Conservation (phyloP, 805 yeast species). For the Candida succiphila region DNA sequence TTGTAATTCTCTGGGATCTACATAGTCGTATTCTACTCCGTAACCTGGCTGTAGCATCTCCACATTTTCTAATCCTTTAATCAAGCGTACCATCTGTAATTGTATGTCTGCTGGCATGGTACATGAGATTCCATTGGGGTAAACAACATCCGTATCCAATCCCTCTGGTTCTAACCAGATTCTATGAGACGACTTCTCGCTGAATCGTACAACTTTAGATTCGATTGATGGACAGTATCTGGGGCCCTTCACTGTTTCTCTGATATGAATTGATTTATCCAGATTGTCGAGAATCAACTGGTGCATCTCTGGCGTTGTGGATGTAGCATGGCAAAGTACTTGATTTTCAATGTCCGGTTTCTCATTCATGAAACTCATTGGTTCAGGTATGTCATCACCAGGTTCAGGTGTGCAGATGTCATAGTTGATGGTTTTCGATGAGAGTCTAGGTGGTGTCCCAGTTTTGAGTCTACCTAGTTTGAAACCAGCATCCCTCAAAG, state of each 20-base stretch:
- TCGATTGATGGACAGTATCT: constrained; percentile 96
- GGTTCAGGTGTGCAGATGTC: constrained; percentile 51
- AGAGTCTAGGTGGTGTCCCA: constrained; percentile 92
- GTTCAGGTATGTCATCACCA: constrained; percentile 79
- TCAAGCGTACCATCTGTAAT: constrained; percentile 56
- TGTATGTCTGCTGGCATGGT: constrained; percentile 96
- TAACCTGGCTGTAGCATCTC: constrained; percentile 92
- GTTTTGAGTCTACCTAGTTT: constrained; percentile 85
- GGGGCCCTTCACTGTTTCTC: constrained; percentile 94
- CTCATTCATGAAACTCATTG: constrained; percentile 82
- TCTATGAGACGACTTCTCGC: constrained; percentile 65
- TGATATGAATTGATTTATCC: constrained; percentile 77
- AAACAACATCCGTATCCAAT: constrained; percentile 71
- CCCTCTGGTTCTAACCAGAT: constrained; percentile 99
- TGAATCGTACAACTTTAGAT: constrained; percentile 72
- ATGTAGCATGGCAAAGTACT: constrained; percentile 64
- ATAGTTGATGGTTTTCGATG: constrained; percentile 63
- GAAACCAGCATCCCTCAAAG: constrained; percentile 71
- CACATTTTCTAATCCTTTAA: constrained; percentile 84
- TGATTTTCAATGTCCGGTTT: constrained; percentile 51
- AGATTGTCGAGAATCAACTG: constrained; percentile 58
- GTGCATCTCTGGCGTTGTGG: constrained; percentile 70
- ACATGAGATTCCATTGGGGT: constrained; percentile 93
- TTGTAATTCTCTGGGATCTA: constrained; percentile 83
- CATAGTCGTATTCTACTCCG: constrained; percentile 97